Evolutionary conservation across 306 rosid species (phyloP).

Genomic region (Prosopis cineraria): DNA sequence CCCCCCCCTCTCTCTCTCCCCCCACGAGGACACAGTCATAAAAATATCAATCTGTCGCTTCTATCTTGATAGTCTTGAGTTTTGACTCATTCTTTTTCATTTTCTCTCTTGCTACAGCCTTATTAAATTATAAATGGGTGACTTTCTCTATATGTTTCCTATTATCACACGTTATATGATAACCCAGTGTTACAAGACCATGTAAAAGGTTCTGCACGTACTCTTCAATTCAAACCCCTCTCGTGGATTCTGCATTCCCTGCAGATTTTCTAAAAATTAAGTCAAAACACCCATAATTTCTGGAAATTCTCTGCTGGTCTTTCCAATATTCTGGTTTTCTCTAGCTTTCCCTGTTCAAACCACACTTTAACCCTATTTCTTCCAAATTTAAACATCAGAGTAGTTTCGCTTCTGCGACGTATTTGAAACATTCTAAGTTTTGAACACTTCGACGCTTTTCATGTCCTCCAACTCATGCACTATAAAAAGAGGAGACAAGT

Average conservation of each 20-base stretch:
- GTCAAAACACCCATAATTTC: constrained; percentile 41
- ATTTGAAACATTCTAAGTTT: constrained; percentile 31
- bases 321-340: background rate
- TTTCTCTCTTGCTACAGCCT: background rate
- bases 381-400: no score
- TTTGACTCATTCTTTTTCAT: background rate
- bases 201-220: background rate
- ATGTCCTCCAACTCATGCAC: constrained; percentile 22
- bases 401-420: constrained; percentile 23
- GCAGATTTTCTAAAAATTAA: background rate
- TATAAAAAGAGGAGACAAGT: constrained; percentile 35
- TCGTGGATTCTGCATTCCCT: constrained; percentile 10
- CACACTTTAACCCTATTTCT: background rate
- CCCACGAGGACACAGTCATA: background rate
- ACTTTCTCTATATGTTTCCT: no score
- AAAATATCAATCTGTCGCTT: background rate
- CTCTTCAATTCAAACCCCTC: constrained; percentile 33
- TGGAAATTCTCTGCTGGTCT: constrained; percentile 17
- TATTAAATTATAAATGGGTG: no score
- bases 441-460: background rate
- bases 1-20: no score
- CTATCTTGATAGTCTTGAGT: background rate
- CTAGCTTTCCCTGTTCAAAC: constrained; percentile 36
- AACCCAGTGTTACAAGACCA: background rate
- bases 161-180: background rate